Base-by-base conservation (phyloP, 2,329 filamentous ascomycete species). In the Bisporella sp. region DNA sequence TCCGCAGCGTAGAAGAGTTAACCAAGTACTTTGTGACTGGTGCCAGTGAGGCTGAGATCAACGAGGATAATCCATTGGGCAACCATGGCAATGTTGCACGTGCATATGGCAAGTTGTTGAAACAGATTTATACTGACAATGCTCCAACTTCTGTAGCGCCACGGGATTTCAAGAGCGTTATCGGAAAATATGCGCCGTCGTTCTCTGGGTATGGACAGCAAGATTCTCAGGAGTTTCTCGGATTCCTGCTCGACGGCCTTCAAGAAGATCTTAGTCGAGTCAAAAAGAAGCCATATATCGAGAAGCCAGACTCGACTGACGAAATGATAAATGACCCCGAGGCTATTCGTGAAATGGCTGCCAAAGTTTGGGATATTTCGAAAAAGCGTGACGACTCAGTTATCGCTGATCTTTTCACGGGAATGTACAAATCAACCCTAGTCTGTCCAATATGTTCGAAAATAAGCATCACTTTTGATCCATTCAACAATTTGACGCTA, bases 391-490 rank as follows among this genome's bases (percentile, higher is more conserved):
- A 99, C 59, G 90, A 97, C 64, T 97, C 93, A 0, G 86, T 97
- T 40, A 88, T 96, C 58, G 92, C 89, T 51, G 93, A 99, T 65
- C 76, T 99, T 8, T 99, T 99, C 68, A 95, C 89, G 28, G 93
- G 93, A 56, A 89, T 97, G 78, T 99, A 97, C 78, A 96, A 97
- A 72, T 97, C 95, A 42, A 97, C 92, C 0, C 79, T 99, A 56
- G 85, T 93, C 56, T 99, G 93, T 64, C 93, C 93, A 0, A 79
- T 78, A 6, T 99, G 93, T 67, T 79, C 85, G 59, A 99, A 97
- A 71, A 87, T 97, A 69, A 96, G 91, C 78, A 96, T 99, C 61
- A 97, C 93, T 0, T 99, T 99, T 64, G 93, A 99, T 66, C 93
- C 93, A 0, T 99, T 95, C 74, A 96, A 90, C 68, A 93, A 95